Base-by-base conservation (phyloP, 148 eudicot genomes). In the Rhododendron henanense region DNA sequence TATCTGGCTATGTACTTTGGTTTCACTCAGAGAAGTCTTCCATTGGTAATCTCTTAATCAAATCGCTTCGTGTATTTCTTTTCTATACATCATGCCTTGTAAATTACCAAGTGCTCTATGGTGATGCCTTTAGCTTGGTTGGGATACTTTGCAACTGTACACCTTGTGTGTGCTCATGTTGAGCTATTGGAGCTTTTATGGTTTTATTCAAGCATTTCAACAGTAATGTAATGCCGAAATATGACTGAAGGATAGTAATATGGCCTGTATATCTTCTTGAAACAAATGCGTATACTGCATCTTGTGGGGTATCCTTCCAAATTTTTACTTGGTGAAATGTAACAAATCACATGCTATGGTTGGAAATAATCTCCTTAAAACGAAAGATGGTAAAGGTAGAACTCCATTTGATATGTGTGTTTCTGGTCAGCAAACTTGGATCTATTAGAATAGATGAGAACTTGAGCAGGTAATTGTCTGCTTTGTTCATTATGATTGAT, bases 391-490 rank as follows among this genome's bases (percentile, higher is more conserved):
- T 31, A 41, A 45, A 23, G 45, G 59, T 83, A 10, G 77, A 69
- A 10, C 41, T 6, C 31, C 11, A 33, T 69, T 69, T 53, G 16
- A 25, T 83, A 48, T 61, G 75, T 57, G 19, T 33, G 7, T 81
- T 53, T 57, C 23, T 39, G 48, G 50, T 47, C 57, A 47, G 37
- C 39, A 69, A 83, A 28, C 77, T 47, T 35, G 37, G 85, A 47
- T 63, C 45, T 23, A 71, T 10, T 61, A 59, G 75, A 41, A 61
- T 65, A 80, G 11, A 80, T 79, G 37, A 28, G 19, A 14, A 75
- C 23, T 80, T 48, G 82, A 79, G 82, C 82, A 13, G 82, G 35
- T 78, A 10, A 47, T 44, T 47, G 57, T 80, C 44, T 51, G 44
- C 14, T 55, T 18, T 10, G 55, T 81, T 53, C 25, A 81, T 31